Base-by-base conservation (phyloP, 768 basidiomycete genomes). In the Lepiota venenata region DNA sequence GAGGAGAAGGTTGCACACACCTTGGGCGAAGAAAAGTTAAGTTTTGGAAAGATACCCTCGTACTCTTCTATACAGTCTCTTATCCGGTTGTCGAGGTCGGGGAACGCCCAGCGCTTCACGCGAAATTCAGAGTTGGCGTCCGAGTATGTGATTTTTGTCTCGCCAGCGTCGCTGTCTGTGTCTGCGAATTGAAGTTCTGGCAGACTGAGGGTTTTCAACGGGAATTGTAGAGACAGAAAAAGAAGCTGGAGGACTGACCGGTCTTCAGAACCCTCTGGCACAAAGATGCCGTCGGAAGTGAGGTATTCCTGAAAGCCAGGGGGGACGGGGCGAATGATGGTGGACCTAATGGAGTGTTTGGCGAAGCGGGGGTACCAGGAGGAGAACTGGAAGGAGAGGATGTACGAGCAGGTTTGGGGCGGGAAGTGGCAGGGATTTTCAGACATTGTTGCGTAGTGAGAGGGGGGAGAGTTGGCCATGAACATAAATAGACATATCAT, bases 21-120 rank as follows among this genome's bases (percentile, higher is more conserved):
- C 74, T 87, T 88, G 12, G 95, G 95, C n/a, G 91, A 87, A 5
- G 93, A 91, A 72, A 95, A 97, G 64, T 97, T 98, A 52, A 98
- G 83, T 70, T 98, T 98, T 0, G 95, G 94, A 66, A 98, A 98
- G 25, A 96, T 87, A 5, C 87, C 87, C 2, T 83, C 88, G 66
- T 90, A 94, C 52, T 79, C 69, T 42, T 71, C 61, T n/a, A 97
- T 74, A 32, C 77, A 79, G 12, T 72, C 66, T 46, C 90, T 72
- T 57, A 98, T 95, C 53, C 73, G 73, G 12, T 72, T 70, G 61
- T 94, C 92, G n/a, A 97, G 72, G 43, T 85, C 85, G 0, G 94
- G 93, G 64, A 98, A 95, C 4, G 53, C 16, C 53, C 53, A 55
- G 20, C 48, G 53, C 18, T 55, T 55, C 15, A 55, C 53, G 42